Evolutionary conservation across 2,329 filamentous ascomycete species (phyloP), one percentile per base, ranked within the genome.

Genomic region (Trichophyton rubrum): DNA sequence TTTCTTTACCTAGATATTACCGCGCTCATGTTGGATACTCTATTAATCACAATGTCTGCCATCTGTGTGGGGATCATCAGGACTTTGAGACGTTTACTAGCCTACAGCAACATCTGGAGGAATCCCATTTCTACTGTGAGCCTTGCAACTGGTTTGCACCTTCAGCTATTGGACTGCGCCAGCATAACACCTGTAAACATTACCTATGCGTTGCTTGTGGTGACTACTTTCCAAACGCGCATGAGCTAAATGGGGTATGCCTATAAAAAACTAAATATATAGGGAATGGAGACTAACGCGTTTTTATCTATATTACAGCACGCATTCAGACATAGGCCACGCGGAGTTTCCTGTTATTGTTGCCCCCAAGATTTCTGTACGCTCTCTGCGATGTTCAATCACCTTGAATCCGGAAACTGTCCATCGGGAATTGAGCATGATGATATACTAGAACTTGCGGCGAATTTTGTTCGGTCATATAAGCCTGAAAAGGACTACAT

Each of bases 351-450:
- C 8, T 68, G 66, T 47, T 61, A 63, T 43, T 62, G 66, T 20
- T 68, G 66, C 22, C 15, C 47, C 3, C 49, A 62, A n/a, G 58
- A 60, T 13, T 67, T 67, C 43, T 55, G 58, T 3, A 59, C 64
- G 1, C 57, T 65, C 15, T 65, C 66, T 1, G 64, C 64, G 0
- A 55, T 62, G 24, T 67, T 67, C 58, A 66, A 66, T 38, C 66
- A 68, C 43, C 59, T 68, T 9, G 66, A 68, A 51, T 67, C 65
- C 1, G 62, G 59, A n/a, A 62, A 60, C n/a, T 67, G 66, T 24
- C 11, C 47, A 7, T 63, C 64, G 4, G 66, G 64, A 13, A 61
- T 64, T 35, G 61, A 55, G 0, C 35, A 27, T 24, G 61, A 63
- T 17, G 61, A 64, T 22, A 61, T 67, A 13, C 38, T 56, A 15